Base-by-base conservation (phyloP, 2,329 filamentous ascomycete species). In the Fusarium chaquense region DNA sequence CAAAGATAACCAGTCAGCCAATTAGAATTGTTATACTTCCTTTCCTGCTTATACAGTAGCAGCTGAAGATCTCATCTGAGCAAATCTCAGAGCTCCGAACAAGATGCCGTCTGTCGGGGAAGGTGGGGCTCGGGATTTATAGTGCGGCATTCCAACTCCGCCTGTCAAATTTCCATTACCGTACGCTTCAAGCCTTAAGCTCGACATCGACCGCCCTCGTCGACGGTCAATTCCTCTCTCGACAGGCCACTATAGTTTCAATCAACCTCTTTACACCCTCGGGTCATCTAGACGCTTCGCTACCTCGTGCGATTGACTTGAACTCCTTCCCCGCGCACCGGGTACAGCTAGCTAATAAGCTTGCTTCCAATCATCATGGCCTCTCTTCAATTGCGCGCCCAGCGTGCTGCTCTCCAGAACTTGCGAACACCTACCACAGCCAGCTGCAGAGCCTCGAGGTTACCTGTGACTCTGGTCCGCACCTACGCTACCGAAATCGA, bases 401-500 rank as follows among this genome's bases (percentile, higher is more conserved):
- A 76, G 54, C 71, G 72, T 50, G 62, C 73, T 53, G 76, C 77
- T 63, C 73, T 81, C 36, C 74, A 75, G 70, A 72, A 76, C 68
- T 71, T 76, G 63, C 73, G 69, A 52, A 58, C 67, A 50, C 57
- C 70, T 38, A 68, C 58, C 62, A 54, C 58, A 55, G 47, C 62
- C 45, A 50, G 57, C 46, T 65, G 62, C 67, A 68, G 56, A 58
- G 62, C 50, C 40, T 67, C 44, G 33, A 58, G 65, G 44, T 53
- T 71, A 63, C 65, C 68, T 57, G 12, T 45, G 5, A 41, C 53
- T 30, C 50, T 71, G 38, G 58, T 36, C 22, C 78, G 79, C 71
- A 70, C 62, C 63, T 81, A 80, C 52, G 72, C 75, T 45, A 81
- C 79, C 46, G 78, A 80, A 12, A 70, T 80, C 32, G 79, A 81